Conservation (phyloP, 192 early-diverging fungal genomes). For the Linnemannia hyalina region DNA sequence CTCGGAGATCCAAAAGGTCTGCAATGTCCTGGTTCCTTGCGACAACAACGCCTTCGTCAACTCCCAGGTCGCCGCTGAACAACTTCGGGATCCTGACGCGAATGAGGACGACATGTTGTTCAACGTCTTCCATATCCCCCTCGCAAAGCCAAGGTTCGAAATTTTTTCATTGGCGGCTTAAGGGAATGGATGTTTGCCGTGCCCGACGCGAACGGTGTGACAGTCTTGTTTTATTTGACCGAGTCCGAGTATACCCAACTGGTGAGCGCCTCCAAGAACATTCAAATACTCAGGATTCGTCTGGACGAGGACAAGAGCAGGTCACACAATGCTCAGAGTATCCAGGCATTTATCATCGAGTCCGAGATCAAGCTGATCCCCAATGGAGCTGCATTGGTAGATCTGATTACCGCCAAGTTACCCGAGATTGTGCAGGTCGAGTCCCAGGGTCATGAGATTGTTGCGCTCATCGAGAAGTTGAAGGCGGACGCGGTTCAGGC, state of each 20-base stretch:
- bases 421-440: constrained; percentile 6
- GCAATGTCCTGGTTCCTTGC: constrained; percentile 9
- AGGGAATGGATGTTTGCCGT: neutral
- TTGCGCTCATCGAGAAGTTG: neutral
- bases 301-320: neutral
- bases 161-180: neutral
- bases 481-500: neutral
- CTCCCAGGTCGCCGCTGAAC: neutral
- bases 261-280: constrained; percentile 8
- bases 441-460: neutral
- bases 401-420: neutral
- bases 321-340: neutral
- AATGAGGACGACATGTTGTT: neutral
- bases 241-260: neutral
- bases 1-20: constrained; percentile 12
- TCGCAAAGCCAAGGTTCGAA: constrained; percentile 2
- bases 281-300: constrained; percentile 7
- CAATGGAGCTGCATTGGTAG: constrained; percentile 4
- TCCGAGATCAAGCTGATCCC: neutral
- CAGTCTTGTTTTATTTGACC: neutral
- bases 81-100: constrained; percentile 5
- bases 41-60: constrained; percentile 1
- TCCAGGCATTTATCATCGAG: neutral
- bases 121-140: neutral
- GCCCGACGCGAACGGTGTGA: neutral